Evolutionary conservation across 192 early-diverging fungal genomes (phyloP).

Genomic region (Spinellus fusiger): DNA sequence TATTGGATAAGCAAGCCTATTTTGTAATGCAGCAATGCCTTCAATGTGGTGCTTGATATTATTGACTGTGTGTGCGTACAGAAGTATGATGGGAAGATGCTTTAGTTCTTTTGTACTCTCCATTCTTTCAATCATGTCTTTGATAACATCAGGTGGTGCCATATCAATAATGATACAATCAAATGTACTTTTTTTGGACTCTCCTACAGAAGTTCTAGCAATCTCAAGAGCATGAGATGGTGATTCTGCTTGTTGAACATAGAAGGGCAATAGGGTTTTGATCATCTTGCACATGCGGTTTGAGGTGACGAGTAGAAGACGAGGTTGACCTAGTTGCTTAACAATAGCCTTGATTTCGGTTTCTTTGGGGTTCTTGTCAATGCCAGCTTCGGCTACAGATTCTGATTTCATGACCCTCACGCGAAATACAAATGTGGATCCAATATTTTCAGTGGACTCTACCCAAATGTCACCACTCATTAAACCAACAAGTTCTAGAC

Average conservation of each 20-base stretch:
- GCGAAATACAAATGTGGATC: constrained; percentile 34
- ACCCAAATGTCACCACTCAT: constrained; percentile 39
- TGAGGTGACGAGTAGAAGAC: constrained; percentile 8
- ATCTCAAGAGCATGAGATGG: background rate
- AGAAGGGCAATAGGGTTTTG: background rate
- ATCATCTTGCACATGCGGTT: background rate
- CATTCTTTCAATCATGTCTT: background rate
- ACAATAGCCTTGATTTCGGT: background rate
- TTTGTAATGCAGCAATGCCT: background rate
- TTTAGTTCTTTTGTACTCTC: constrained; percentile 2
- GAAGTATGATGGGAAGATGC: background rate
- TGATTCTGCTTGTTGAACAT: background rate
- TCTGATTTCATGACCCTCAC: constrained; percentile 3
- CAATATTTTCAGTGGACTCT: constrained; percentile 32
- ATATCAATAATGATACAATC: constrained; percentile 16
- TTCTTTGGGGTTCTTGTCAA: background rate
- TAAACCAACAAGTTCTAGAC: constrained; percentile 35
- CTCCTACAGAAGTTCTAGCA: background rate
- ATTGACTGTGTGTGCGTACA: constrained; percentile 13
- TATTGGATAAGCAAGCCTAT: background rate
- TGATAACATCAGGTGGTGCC: background rate
- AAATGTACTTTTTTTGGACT: background rate
- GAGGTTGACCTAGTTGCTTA: constrained; percentile 17
- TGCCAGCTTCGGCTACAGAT: background rate
- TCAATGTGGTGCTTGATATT: constrained; percentile 11